Percentiles rank a stretch among this genome's conserved stretches.
Conservation (phyloP, 192 early-diverging fungal genomes). For the Rhizoclosmatium sp. region DNA sequence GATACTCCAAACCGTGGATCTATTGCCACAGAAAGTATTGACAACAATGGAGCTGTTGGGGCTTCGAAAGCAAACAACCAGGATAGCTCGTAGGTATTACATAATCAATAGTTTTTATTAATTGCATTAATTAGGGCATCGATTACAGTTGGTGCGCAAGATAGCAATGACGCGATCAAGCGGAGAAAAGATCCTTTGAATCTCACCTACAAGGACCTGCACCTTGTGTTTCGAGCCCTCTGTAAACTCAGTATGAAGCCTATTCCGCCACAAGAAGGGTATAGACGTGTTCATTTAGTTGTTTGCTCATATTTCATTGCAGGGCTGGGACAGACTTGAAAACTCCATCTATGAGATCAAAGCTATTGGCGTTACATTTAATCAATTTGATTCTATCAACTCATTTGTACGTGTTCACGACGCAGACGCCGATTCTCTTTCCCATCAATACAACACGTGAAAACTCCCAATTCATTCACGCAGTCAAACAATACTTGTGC, state of each 20-base stretch:
- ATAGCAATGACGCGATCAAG: conserved; percentile 15
- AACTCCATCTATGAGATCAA: conserved; percentile 84
- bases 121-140: not conserved
- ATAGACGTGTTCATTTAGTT: conserved; percentile 11
- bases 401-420: conserved; percentile 78
- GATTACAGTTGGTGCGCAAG: not conserved
- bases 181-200: conserved; percentile 20
- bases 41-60: not conserved
- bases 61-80: not conserved
- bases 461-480: conserved; percentile 68
- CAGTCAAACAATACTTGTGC: conserved; percentile 87
- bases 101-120: conserved; percentile 3
- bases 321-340: conserved; percentile 71
- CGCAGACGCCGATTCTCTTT: conserved; percentile 58
- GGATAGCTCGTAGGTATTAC: conserved; percentile 2
- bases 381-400: conserved; percentile 77
- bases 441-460: conserved; percentile 22
- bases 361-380: conserved; percentile 82
- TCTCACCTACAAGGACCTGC: conserved; percentile 69
- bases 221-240: conserved; percentile 84
- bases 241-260: conserved; percentile 90
- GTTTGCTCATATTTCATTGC: conserved; percentile 12
- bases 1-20: conserved; percentile 6
- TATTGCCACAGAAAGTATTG: not conserved
- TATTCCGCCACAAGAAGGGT: conserved; percentile 68